phyloP scores from a whole-genome alignment of 1,139 yeast species.

The Candida dubliniensis region DNA sequence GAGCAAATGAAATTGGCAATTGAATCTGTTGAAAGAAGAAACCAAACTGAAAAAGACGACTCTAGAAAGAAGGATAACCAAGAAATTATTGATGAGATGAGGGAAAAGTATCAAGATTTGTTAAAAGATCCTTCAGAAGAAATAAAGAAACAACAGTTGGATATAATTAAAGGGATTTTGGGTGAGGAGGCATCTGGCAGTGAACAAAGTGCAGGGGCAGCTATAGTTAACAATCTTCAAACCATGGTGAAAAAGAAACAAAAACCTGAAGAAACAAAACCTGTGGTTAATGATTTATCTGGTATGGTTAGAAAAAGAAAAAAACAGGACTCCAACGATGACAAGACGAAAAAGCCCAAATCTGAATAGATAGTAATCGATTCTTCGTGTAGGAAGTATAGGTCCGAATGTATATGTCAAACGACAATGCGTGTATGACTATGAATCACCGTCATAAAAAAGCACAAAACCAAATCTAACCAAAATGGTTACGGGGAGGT shows the following conservation, averaged over 20 bases:
- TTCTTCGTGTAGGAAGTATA: not conserved
- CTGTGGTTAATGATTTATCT: conserved; percentile 36
- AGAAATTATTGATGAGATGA: conserved; percentile 55
- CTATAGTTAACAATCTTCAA: conserved; percentile 11
- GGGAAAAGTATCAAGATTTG: conserved; percentile 53
- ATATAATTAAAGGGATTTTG: conserved; percentile 60
- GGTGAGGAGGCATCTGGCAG: conserved; percentile 45
- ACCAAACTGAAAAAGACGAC: conserved; percentile 27
- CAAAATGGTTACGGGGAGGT: not conserved
- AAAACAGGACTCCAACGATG: conserved; percentile 15
- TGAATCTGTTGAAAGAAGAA: conserved; percentile 53
- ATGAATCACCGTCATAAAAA: not conserved
- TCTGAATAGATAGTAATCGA: not conserved
- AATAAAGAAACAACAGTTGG: conserved; percentile 54
- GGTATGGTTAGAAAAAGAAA: conserved; percentile 37
- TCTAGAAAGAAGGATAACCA: conserved; percentile 43
- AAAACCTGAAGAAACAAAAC: conserved; percentile 16
- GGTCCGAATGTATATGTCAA: not conserved
- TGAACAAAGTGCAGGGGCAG: conserved; percentile 7
- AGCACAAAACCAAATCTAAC: not conserved
- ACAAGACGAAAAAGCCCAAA: conserved; percentile 9
- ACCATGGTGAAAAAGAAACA: conserved; percentile 17
- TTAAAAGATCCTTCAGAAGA: conserved; percentile 52
- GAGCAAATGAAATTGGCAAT: conserved; percentile 62
- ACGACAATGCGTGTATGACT: not conserved